Evolutionary conservation across 345 rosid genomes (phyloP).

Genomic region (Arabidopsis thaliana): TAIR10.1 NC_003076.8:2368001-2368500

Average conservation of each 20-base stretch:
- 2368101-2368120: slow-evolving; percentile 2
- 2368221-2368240: neutral
- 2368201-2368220: neutral
- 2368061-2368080: slow-evolving; percentile 16
- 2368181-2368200: neutral
- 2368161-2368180: neutral
- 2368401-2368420: neutral
- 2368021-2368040: slow-evolving; percentile 60
- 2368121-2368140: neutral
- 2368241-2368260: neutral
- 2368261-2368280: neutral
- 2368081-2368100: slow-evolving; percentile 35
- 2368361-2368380: too few species aligned
- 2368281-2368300: neutral
- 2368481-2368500: neutral
- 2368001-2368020: slow-evolving; percentile 64
- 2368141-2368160: slow-evolving; percentile 11
- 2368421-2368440: neutral
- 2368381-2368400: neutral
- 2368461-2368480: neutral
- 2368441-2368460: neutral
- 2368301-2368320: neutral
- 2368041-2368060: slow-evolving; percentile 38
- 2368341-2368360: neutral
- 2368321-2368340: neutral